Percentiles rank a stretch among this genome's conserved stretches.
Conservation (phyloP, 2,329 filamentous ascomycete genomes). For the Venturiaceae sp. region DNA sequence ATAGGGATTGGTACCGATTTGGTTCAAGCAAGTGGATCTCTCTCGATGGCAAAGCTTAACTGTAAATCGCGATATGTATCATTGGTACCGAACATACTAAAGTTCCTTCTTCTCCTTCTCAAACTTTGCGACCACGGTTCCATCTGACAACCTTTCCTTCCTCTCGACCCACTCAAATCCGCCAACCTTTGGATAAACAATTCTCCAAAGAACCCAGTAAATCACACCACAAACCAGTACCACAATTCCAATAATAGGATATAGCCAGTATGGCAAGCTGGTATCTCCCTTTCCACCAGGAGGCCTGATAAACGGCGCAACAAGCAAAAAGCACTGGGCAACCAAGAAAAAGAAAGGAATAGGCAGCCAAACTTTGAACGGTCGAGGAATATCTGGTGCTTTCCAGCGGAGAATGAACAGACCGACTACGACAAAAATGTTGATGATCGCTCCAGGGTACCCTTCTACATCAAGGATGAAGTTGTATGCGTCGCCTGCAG, state of each 20-base stretch:
- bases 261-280: conserved; percentile 34
- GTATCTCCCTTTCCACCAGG: conserved; percentile 30
- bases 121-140: not conserved
- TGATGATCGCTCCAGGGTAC: conserved; percentile 27
- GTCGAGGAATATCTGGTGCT: conserved; percentile 23
- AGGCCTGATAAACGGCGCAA: conserved; percentile 32
- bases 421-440: conserved; percentile 23
- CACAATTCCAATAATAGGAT: conserved; percentile 31
- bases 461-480: conserved; percentile 49
- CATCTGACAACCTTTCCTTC: not conserved
- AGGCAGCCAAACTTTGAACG: conserved; percentile 27
- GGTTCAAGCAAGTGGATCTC: too few species aligned
- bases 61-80: too few species aligned
- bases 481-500: conserved; percentile 58
- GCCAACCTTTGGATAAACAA: conserved; percentile 17
- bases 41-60: too few species aligned
- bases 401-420: conserved; percentile 26
- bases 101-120: not conserved
- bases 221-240: conserved; percentile 26
- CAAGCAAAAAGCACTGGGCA: conserved; percentile 30
- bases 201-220: conserved; percentile 22
- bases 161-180: conserved; percentile 12
- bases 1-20: too few species aligned
- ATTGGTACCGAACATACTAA: too few species aligned
- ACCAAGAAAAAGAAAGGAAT: conserved; percentile 27